These are phyloP conservation scores for Aspergillus sclerotiicarbonarius DNA, from an alignment of 495 filamentous ascomycete genomes.

Conservation along the genomic window DNA sequence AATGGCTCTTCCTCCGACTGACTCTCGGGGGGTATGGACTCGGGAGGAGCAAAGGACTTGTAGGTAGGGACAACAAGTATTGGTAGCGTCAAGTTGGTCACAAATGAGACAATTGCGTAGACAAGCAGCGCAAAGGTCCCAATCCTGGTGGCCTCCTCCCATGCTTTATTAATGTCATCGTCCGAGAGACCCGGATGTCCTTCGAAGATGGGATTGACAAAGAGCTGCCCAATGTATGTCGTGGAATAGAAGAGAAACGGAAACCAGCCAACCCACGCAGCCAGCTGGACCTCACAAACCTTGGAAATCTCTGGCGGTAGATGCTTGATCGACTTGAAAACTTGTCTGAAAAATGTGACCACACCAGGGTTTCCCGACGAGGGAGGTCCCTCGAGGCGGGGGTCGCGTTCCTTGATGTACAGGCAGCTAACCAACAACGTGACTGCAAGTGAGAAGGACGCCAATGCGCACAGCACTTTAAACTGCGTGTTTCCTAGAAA, in stretches of 20 bases:
- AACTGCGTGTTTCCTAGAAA: constrained; percentile 85
- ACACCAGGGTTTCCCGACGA: constrained; percentile 59
- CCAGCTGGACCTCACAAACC: constrained; percentile 85
- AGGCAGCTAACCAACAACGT: constrained; percentile 66
- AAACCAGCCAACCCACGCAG: constrained; percentile 93
- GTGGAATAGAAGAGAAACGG: constrained; percentile 93
- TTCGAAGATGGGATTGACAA: constrained; percentile 75
- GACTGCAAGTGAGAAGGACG: constrained; percentile 62
- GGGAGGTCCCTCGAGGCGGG: constrained; percentile 64
- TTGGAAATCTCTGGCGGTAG: constrained; percentile 76
- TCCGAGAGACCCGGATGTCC: constrained; percentile 72
- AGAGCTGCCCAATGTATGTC: constrained; percentile 87
- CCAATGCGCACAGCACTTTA: constrained; percentile 82
- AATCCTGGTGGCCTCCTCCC: constrained; percentile 77
- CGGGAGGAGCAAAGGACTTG: constrained; percentile 19
- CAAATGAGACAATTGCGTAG: constrained; percentile 77
- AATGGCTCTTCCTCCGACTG: constrained; percentile 23
- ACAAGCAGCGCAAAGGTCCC: constrained; percentile 85
- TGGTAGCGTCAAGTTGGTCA: constrained; percentile 75
- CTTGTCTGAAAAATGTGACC: constrained; percentile 71
- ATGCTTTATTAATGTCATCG: constrained; percentile 69
- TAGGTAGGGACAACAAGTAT: constrained; percentile 79
- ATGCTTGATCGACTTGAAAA: constrained; percentile 69
- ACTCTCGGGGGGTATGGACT: constrained; percentile 2
- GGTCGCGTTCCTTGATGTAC: constrained; percentile 74